Conservation (phyloP, 2,329 filamentous ascomycete species). For the Emergomyces pasteurianus region DNA sequence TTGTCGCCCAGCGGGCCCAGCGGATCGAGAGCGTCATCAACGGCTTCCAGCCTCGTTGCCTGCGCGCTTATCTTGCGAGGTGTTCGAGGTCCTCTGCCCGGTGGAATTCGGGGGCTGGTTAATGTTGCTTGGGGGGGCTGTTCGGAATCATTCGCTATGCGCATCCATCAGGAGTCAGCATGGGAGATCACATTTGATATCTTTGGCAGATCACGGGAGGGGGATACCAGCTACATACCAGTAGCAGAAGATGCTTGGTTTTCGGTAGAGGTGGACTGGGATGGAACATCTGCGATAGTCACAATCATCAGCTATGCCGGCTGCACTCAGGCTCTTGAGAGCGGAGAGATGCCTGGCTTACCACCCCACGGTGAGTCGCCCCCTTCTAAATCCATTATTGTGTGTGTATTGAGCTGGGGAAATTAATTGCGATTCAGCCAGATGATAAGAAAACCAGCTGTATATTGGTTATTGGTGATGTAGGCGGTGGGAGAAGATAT, state of each 20-base stretch:
- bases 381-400: conserved; percentile 29
- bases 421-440: neutral
- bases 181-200: neutral
- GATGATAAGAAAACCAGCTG: neutral
- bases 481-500: neutral
- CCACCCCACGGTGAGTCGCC: conserved; percentile 40
- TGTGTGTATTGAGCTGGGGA: neutral
- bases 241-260: conserved; percentile 16
- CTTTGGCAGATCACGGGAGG: neutral
- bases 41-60: conserved; percentile 50
- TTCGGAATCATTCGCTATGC: conserved; percentile 8
- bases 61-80: conserved; percentile 48
- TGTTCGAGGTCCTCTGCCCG: conserved; percentile 39
- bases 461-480: neutral
- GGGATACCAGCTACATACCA: conserved; percentile 16
- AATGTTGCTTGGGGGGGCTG: conserved; percentile 22
- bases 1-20: conserved; percentile 47
- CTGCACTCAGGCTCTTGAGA: neutral
- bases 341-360: conserved; percentile 22
- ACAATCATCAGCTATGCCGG: conserved; percentile 15
- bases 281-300: conserved; percentile 32
- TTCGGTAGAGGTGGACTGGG: conserved; percentile 25
- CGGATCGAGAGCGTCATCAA: conserved; percentile 51
- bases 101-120: conserved; percentile 36
- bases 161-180: neutral